Evolutionary conservation across 495 filamentous ascomycete species (phyloP), one percentile per base, ranked within the genome.

Genomic region (Aspergillus sclerotiicarbonarius): DNA sequence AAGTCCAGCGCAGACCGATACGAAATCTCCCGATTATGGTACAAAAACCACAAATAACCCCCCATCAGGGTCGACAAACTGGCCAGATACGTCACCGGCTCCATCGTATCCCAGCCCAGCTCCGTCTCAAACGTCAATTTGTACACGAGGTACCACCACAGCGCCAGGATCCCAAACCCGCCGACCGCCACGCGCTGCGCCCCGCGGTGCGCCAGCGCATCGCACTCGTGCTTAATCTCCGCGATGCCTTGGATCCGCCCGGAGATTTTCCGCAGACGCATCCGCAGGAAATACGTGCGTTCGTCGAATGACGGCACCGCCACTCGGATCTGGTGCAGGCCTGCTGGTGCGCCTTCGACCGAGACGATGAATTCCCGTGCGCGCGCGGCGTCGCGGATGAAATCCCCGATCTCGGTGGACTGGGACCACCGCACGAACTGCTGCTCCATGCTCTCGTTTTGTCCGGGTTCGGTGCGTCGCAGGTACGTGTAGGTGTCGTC

Each of bases 11-110:
- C 91, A 6, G 87, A 85, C 57, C 87, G 85, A 72, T 96, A 96
- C 43, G 82, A 88, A 18, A 96, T 87, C 72, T 96, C 91, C 44
- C 90, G 85, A 71, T 92, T 96, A 68, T 95, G 88, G 71, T 92
- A 96, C 10, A 98, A 79, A 65, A 97, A 96, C 88, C 91, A 96
- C 60, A 95, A 74, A 62, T 96, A 98, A 25, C 91, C 91, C 37
- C 86, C 84, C 76, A 98, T 94, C 68, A 96, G 81, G 15, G 88
- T 90, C 7, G 84, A 83, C 59, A 96, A 78, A 12, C 90, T 90
- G 10, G 89, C 90, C 37, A 96, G 82, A 65, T 96, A 96, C 50
- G 90, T 96, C 2, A 96, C 83, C 0, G 93, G 92, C 70, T 96
- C 92, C 80, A 96, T 91, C 0, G 90, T 85, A 63, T 95, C 91